These are phyloP conservation scores for Trypanosomatidae sp. DNA, from an alignment of 208 protist genomes.

Conservation along the genomic window DNA sequence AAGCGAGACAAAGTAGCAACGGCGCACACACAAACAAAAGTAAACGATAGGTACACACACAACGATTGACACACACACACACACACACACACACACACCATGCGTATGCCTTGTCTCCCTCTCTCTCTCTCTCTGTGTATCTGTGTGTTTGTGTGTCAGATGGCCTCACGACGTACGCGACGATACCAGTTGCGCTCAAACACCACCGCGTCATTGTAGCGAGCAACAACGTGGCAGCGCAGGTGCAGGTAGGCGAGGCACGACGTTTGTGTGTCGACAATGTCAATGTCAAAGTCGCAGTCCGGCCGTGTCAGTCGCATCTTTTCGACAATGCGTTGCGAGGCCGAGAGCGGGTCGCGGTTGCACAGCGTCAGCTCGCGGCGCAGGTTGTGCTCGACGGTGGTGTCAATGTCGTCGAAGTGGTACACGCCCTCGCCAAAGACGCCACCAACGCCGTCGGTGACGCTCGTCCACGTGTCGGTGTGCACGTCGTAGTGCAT, in stretches of 20 bases:
- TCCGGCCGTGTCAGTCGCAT: conserved; percentile 25
- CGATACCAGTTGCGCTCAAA: conserved; percentile 36
- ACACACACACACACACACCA: too few species aligned
- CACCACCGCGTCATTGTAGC: conserved; percentile 15
- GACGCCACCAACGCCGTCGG: conserved; percentile 34
- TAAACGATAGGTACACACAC: too few species aligned
- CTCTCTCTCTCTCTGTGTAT: too few species aligned
- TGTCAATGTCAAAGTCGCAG: conserved; percentile 27
- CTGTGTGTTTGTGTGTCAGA: conserved; percentile 6
- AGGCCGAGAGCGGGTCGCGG: conserved; percentile 38
- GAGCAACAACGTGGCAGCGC: conserved; percentile 19
- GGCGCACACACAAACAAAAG: too few species aligned
- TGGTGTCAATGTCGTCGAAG: conserved; percentile 49
- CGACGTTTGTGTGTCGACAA: conserved; percentile 19
- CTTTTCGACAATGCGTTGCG: conserved; percentile 28
- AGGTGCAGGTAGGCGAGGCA: conserved; percentile 34
- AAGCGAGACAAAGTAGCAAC: too few species aligned
- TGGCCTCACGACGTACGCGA: conserved; percentile 21
- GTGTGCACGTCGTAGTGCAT: conserved; percentile 29
- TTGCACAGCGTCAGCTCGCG: conserved; percentile 43
- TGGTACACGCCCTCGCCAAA: conserved; percentile 47
- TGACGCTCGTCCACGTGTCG: conserved; percentile 40
- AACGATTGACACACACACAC: too few species aligned
- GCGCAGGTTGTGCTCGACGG: conserved; percentile 42
- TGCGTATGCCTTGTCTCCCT: too few species aligned